phyloP scores from a whole-genome alignment of 768 basidiomycete species.

The Collybia nuda region DNA sequence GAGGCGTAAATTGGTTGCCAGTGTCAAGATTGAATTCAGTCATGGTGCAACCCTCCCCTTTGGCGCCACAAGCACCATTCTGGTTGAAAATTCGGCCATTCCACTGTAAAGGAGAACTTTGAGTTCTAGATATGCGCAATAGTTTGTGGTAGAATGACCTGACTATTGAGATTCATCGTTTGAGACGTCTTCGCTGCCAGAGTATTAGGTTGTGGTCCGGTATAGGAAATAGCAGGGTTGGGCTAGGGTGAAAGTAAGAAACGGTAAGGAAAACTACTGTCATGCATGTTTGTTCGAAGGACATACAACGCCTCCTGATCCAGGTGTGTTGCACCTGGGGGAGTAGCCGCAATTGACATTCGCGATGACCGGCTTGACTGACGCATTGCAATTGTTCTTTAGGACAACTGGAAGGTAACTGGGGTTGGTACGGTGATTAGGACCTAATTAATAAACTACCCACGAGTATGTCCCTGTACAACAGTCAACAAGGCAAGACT shows the following conservation, averaged over 20 bases:
- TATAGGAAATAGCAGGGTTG: constrained; percentile 30
- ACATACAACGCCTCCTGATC: constrained; percentile 30
- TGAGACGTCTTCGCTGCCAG: constrained; percentile 24
- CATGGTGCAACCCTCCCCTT: constrained; percentile 38
- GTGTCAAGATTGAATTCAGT: constrained; percentile 40
- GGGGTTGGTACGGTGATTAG: not conserved
- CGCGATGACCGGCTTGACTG: constrained; percentile 32
- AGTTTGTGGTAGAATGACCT: constrained; percentile 13
- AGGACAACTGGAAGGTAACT: constrained; percentile 25
- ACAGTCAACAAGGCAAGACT: constrained; percentile 1
- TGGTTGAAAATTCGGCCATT: constrained; percentile 40
- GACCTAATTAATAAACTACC: not conserved
- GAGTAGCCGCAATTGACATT: constrained; percentile 41
- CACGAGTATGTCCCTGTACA: not conserved
- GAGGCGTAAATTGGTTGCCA: constrained; percentile 22
- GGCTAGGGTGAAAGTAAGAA: constrained; percentile 14
- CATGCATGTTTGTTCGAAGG: too few species aligned
- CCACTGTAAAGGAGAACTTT: constrained; percentile 26
- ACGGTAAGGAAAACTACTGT: not conserved
- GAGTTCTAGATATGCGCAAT: too few species aligned
- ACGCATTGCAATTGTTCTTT: constrained; percentile 29
- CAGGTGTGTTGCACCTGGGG: constrained; percentile 33
- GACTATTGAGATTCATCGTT: constrained; percentile 25
- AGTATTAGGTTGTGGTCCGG: constrained; percentile 30
- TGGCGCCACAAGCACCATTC: constrained; percentile 33